These are phyloP conservation scores for Lojkania enalia DNA, from an alignment of 2,329 filamentous ascomycete species.

Conservation along the genomic window DNA sequence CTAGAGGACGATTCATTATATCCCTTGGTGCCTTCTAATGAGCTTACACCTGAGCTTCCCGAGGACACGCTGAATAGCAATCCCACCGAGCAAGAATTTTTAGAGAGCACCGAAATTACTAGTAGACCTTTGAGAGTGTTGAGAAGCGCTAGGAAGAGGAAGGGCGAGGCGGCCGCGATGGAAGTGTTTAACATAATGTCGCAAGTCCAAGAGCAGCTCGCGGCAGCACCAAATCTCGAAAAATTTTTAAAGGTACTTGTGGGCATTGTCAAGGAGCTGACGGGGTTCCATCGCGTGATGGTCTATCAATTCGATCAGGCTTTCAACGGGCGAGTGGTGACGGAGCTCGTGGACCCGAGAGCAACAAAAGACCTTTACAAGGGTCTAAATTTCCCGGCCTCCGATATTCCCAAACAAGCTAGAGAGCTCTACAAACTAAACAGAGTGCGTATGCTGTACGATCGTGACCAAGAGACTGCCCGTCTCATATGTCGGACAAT, in stretches of 20 bases:
- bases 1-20: constrained; percentile 73
- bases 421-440: constrained; percentile 89
- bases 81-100: constrained; percentile 73
- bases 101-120: constrained; percentile 73
- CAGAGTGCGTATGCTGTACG: constrained; percentile 84
- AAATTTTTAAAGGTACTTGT: constrained; percentile 78
- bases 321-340: constrained; percentile 86
- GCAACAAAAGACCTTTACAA: constrained; percentile 84
- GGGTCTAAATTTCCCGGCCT: constrained; percentile 84
- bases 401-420: constrained; percentile 82
- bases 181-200: constrained; percentile 91
- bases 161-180: constrained; percentile 81
- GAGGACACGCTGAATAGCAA: constrained; percentile 74
- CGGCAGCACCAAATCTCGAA: constrained; percentile 70
- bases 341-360: constrained; percentile 79
- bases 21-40: constrained; percentile 65
- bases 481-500: constrained; percentile 77
- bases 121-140: constrained; percentile 79
- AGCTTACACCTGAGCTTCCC: constrained; percentile 63
- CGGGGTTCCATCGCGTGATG: constrained; percentile 90
- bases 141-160: constrained; percentile 72
- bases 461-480: constrained; percentile 77
- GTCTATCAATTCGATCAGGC: constrained; percentile 84
- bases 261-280: constrained; percentile 85
- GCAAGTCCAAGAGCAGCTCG: constrained; percentile 85